phyloP scores from a whole-genome alignment of 1,284 basidiomycete species.

The Irpex rosettiformis region DNA sequence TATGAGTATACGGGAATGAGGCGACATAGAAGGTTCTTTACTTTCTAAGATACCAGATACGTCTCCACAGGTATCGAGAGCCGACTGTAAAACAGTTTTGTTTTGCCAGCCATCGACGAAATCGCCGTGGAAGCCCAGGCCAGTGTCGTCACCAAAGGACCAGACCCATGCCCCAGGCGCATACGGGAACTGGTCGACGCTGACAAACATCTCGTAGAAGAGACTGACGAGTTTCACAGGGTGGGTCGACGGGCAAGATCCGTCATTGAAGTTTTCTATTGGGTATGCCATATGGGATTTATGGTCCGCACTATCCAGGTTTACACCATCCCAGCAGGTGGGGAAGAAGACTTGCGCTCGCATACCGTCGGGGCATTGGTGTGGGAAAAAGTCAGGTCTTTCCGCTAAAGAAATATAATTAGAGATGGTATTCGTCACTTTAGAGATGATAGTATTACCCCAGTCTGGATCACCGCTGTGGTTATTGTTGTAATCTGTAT shows the following conservation, averaged over 20 bases:
- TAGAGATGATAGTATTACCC: conserved; percentile 3
- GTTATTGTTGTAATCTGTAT: conserved; percentile 6
- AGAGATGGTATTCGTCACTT: background rate
- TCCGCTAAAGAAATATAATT: conserved; percentile 6
- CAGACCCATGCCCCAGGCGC: conserved; percentile 20
- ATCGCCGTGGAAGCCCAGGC: conserved; percentile 24
- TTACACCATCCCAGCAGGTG: conserved; percentile 36
- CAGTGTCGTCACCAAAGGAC: conserved; percentile 21
- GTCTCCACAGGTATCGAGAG: conserved; percentile 20
- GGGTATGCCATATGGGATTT: conserved; percentile 39
- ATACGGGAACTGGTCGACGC: conserved; percentile 14
- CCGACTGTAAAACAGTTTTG: conserved; percentile 17
- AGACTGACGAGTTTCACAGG: conserved; percentile 16
- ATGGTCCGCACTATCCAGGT: conserved; percentile 41
- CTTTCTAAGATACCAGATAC: conserved; percentile 3
- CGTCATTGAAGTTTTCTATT: conserved; percentile 10
- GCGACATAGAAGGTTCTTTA: background rate
- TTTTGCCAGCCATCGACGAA: conserved; percentile 23
- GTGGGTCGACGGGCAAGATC: conserved; percentile 12
- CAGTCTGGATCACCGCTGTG: conserved; percentile 13
- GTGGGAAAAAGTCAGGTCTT: conserved; percentile 13
- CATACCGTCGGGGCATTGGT: conserved; percentile 16
- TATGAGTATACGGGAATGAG: background rate
- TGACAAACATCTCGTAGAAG: conserved; percentile 17
- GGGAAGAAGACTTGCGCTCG: conserved; percentile 17